Percentiles rank a stretch among this genome's conserved stretches.
These are phyloP conservation scores for Thyridium curvatum DNA, from an alignment of 2,329 filamentous ascomycete species.

Conservation along the genomic window DNA sequence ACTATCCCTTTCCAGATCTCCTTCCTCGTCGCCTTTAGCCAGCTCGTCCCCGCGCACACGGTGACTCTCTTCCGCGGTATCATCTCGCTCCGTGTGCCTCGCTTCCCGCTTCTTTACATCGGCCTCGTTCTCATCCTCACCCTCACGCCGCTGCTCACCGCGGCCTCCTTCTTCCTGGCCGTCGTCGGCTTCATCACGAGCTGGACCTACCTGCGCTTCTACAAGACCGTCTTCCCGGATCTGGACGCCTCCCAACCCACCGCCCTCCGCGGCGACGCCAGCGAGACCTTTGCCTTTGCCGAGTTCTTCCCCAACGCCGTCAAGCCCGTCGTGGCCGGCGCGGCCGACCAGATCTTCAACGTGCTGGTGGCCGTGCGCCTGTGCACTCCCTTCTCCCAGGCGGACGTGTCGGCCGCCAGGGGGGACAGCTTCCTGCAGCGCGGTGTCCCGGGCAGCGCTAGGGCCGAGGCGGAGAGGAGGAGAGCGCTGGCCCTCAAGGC, in stretches of 20 bases:
- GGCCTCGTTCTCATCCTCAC: conserved; percentile 61
- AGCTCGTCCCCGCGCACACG: conserved; percentile 94
- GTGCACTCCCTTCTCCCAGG: conserved; percentile 78
- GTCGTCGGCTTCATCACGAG: conserved; percentile 77
- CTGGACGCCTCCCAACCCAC: conserved; percentile 55
- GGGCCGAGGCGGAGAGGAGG: conserved; percentile 86
- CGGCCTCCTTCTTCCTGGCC: conserved; percentile 73
- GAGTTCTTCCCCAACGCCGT: conserved; percentile 87
- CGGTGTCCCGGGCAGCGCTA: conserved; percentile 59
- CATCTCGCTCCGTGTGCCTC: conserved; percentile 77
- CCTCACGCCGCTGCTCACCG: conserved; percentile 51
- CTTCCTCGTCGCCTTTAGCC: conserved; percentile 95
- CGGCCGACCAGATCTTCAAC: conserved; percentile 71
- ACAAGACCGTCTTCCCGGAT: conserved; percentile 69
- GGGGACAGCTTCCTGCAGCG: conserved; percentile 55
- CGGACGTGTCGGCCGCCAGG: conserved; percentile 72
- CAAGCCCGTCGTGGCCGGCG: conserved; percentile 68
- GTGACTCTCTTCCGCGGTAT: conserved; percentile 88
- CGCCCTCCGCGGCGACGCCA: conserved; percentile 79
- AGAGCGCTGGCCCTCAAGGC: conserved; percentile 85
- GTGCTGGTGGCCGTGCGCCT: conserved; percentile 69
- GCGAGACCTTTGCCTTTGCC: conserved; percentile 92
- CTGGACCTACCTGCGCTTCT: conserved; percentile 96
- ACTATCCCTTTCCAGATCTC: conserved; percentile 85
- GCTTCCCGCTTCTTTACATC: conserved; percentile 67